These are phyloP conservation scores for Russula dissimulans DNA, from an alignment of 768 basidiomycete species.

Conservation along the genomic window DNA sequence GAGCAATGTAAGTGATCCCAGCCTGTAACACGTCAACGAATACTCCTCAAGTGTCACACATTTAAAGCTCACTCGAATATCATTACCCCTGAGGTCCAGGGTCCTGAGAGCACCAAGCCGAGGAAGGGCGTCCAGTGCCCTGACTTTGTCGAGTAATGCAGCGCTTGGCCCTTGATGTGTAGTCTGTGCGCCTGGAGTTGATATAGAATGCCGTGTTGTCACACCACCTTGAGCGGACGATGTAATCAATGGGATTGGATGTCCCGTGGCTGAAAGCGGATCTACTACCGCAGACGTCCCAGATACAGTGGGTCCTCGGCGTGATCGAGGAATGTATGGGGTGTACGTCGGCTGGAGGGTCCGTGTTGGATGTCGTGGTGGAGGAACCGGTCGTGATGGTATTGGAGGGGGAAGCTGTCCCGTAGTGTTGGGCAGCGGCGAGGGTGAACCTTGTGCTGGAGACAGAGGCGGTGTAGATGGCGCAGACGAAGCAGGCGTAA, in stretches of 20 bases:
- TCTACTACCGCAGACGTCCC: slow-evolving; percentile 24
- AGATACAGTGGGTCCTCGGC: slow-evolving; percentile 32
- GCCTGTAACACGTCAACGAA: slow-evolving; percentile 28
- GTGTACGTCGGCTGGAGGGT: slow-evolving; percentile 67
- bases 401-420: slow-evolving; percentile 28
- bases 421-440: slow-evolving; percentile 26
- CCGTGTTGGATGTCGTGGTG: slow-evolving; percentile 43
- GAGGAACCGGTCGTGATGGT: slow-evolving; percentile 32
- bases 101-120: slow-evolving; percentile 79
- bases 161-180: slow-evolving; percentile 44
- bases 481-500: slow-evolving; percentile 23
- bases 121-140: slow-evolving; percentile 82
- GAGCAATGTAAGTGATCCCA: slow-evolving; percentile 85
- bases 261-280: slow-evolving; percentile 33
- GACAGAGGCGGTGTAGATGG: slow-evolving; percentile 23
- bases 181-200: slow-evolving; percentile 16
- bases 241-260: slow-evolving; percentile 63
- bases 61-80: slow-evolving; percentile 60
- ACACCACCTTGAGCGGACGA: slow-evolving; percentile 41
- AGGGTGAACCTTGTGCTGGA: slow-evolving; percentile 28
- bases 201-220: slow-evolving; percentile 35
- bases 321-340: slow-evolving; percentile 67
- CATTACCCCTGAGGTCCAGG: slow-evolving; percentile 87
- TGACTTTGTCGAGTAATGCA: slow-evolving; percentile 77
- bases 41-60: neutral